A percentile compares a stretch with the other conserved stretches of the same genome.
Evolutionary conservation across 2,329 filamentous ascomycete genomes (phyloP).

Genomic region (Nigrospora sphaerica): DNA sequence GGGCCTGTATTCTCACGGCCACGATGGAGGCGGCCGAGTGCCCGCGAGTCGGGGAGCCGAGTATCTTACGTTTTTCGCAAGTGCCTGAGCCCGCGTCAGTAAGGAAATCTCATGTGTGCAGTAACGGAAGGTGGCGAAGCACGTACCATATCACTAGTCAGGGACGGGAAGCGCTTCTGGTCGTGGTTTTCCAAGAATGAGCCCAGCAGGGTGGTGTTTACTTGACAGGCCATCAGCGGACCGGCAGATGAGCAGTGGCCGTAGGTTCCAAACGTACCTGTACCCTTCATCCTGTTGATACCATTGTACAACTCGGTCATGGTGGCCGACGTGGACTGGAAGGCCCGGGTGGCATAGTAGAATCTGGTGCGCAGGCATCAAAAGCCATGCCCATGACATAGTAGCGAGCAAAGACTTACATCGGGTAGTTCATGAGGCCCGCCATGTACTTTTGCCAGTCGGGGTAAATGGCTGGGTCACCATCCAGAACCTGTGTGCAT

Average conservation of each 20-base stretch:
- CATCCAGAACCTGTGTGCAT: constrained; percentile 27
- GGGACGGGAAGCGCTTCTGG: constrained; percentile 33
- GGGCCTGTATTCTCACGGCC: too few species aligned
- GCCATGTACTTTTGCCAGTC: constrained; percentile 39
- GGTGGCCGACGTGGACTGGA: constrained; percentile 17
- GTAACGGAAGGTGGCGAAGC: neutral
- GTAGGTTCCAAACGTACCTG: constrained; percentile 1
- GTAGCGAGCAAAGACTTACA: constrained; percentile 20
- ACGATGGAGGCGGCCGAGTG: too few species aligned
- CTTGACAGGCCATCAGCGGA: neutral
- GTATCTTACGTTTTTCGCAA: too few species aligned
- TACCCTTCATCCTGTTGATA: constrained; percentile 14
- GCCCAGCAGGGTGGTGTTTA: constrained; percentile 27
- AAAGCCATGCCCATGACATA: too few species aligned
- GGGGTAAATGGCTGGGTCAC: constrained; percentile 33
- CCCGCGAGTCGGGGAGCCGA: too few species aligned
- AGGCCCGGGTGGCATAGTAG: constrained; percentile 30
- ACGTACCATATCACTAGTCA: constrained; percentile 31
- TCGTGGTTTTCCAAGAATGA: constrained; percentile 46
- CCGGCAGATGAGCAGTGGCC: neutral
- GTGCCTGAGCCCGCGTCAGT: too few species aligned
- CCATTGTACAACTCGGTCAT: constrained; percentile 29
- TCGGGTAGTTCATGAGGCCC: constrained; percentile 43
- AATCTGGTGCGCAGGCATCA: constrained; percentile 21
- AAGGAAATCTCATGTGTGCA: neutral